Percentiles rank a stretch among this genome's conserved stretches.
Evolutionary conservation across 345 rosid genomes (phyloP).

Genomic region (Citrus maxima): DNA sequence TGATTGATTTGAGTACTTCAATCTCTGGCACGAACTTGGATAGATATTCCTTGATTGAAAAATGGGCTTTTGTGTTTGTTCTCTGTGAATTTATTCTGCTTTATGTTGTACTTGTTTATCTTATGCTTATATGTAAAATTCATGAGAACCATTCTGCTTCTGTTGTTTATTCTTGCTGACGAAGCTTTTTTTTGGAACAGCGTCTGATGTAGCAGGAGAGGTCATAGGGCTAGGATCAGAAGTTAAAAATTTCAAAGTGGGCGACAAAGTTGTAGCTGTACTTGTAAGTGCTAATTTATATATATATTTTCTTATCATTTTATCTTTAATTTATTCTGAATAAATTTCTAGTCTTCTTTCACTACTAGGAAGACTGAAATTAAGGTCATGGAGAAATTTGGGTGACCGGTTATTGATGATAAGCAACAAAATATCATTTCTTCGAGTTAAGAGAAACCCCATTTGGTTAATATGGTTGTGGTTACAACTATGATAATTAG

Average conservation of each 20-base stretch:
- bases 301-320: background rate
- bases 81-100: background rate
- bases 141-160: background rate
- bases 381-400: background rate
- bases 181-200: conserved; percentile 36
- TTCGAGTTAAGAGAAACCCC: background rate
- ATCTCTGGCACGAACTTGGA: background rate
- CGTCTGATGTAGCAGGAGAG: conserved; percentile 79
- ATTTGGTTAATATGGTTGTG: background rate
- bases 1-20: background rate
- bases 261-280: conserved; percentile 76
- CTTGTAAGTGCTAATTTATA: conserved; percentile 32
- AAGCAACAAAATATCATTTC: background rate
- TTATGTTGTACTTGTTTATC: background rate
- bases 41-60: background rate
- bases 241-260: conserved; percentile 55
- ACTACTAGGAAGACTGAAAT: too few species aligned
- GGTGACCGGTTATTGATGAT: background rate
- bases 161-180: background rate
- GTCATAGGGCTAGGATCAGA: conserved; percentile 59
- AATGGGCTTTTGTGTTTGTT: background rate
- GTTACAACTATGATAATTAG: background rate
- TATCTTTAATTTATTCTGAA: too few species aligned
- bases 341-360: too few species aligned
- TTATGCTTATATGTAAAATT: background rate